Evolutionary conservation across 768 basidiomycete species (phyloP).

Genomic region (Atractiella rhizophila): DNA sequence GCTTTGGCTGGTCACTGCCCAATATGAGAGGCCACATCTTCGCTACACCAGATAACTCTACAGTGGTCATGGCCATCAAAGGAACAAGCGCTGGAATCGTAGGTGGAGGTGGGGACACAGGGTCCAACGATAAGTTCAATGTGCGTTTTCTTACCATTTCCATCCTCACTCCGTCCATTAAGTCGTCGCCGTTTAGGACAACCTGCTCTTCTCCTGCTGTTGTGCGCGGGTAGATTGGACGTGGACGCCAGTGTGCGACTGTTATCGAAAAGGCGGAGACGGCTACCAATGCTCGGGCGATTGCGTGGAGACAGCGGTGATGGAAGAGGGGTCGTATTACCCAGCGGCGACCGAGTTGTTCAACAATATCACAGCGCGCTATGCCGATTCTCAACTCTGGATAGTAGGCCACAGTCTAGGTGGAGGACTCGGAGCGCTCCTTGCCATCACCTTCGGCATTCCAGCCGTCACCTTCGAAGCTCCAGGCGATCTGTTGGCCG

Average conservation of each 20-base stretch:
- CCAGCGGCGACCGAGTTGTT: conserved; percentile 66
- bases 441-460: conserved; percentile 72
- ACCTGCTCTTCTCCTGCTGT: conserved; percentile 81
- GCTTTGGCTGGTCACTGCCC: conserved; percentile 83
- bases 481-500: conserved; percentile 59
- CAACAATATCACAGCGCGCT: conserved; percentile 73
- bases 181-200: conserved; percentile 29
- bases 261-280: conserved; percentile 35
- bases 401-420: conserved; percentile 56
- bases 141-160: conserved; percentile 10
- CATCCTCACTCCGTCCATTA: background rate
- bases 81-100: conserved; percentile 46
- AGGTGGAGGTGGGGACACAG: conserved; percentile 31
- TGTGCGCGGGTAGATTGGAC: conserved; percentile 84
- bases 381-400: conserved; percentile 75
- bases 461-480: conserved; percentile 80
- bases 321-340: conserved; percentile 68
- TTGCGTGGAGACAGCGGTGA: conserved; percentile 53
- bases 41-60: conserved; percentile 54
- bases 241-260: conserved; percentile 79
- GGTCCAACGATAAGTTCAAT: conserved; percentile 69
- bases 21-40: conserved; percentile 82
- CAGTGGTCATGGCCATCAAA: conserved; percentile 67
- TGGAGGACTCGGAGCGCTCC: conserved; percentile 54
- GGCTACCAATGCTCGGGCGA: conserved; percentile 37